Percentiles rank a stretch among this genome's conserved stretches.
Conservation (phyloP, 2,329 filamentous ascomycete species). For the Byssoonygena ceratinophila region DNA sequence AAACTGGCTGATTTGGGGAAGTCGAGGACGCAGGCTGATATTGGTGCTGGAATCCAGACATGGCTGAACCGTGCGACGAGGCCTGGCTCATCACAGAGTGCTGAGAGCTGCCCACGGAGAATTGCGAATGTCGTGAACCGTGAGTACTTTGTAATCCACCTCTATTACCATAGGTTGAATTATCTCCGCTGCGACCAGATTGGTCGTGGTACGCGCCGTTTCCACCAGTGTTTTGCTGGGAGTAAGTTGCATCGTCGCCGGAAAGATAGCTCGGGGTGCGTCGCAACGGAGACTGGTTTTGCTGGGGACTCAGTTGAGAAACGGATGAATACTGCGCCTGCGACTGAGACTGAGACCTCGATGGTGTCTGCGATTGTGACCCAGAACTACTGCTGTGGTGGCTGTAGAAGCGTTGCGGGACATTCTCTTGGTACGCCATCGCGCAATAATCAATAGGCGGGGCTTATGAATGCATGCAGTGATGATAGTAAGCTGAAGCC, state of each 20-base stretch:
- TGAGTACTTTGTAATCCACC: constrained; percentile 24
- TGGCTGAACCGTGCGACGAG: constrained; percentile 33
- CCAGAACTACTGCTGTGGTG: constrained; percentile 9
- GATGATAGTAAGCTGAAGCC: not conserved
- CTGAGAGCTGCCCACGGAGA: constrained; percentile 27
- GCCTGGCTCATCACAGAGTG: constrained; percentile 31
- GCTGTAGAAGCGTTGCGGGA: constrained; percentile 8
- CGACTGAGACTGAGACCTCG: constrained; percentile 5
- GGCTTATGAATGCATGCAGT: not conserved
- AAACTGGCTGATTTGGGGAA: constrained; percentile 41
- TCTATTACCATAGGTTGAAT: constrained; percentile 28
- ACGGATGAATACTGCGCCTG: constrained; percentile 31
- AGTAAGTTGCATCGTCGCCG: constrained; percentile 57
- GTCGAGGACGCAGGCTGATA: constrained; percentile 35
- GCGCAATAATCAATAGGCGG: not conserved
- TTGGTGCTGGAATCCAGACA: constrained; percentile 43
- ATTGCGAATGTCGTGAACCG: constrained; percentile 29
- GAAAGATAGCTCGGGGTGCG: constrained; percentile 64
- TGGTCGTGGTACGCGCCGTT: constrained; percentile 19
- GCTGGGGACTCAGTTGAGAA: constrained; percentile 33
- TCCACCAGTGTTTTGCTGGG: constrained; percentile 6
- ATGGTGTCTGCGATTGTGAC: constrained; percentile 3
- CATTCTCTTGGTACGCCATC: constrained; percentile 11
- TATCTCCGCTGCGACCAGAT: constrained; percentile 28
- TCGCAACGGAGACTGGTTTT: constrained; percentile 34